These are phyloP conservation scores for Oemleria cerasiformis DNA, from an alignment of 306 rosid species.

Conservation along the genomic window DNA sequence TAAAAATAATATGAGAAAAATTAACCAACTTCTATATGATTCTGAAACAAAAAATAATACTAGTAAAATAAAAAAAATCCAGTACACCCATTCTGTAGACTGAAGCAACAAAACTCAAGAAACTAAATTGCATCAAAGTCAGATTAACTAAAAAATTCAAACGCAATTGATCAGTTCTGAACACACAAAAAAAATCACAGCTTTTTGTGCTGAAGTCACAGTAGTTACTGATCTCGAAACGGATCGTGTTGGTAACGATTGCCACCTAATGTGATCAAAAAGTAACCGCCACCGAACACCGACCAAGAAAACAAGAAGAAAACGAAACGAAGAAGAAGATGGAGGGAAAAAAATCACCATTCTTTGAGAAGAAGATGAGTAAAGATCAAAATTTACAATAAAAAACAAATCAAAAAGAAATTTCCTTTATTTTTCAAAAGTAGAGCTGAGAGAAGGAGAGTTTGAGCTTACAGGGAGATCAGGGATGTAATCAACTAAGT, in stretches of 20 bases:
- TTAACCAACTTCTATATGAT: background rate
- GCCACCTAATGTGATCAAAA: background rate
- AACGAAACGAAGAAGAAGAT: background rate
- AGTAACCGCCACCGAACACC: background rate
- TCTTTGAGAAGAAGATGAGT: background rate
- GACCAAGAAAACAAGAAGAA: background rate
- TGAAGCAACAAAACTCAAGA: background rate
- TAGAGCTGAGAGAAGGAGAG: background rate
- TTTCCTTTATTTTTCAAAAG: background rate
- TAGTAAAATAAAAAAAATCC: background rate
- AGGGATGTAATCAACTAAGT: slow-evolving; percentile 49
- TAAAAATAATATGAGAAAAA: background rate
- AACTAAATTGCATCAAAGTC: background rate
- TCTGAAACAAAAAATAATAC: background rate
- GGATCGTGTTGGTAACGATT: background rate
- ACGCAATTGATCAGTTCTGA: background rate
- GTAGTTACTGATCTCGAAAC: background rate
- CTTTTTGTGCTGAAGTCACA: background rate
- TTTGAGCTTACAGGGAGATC: slow-evolving; percentile 36
- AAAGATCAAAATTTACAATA: background rate
- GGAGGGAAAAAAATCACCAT: background rate
- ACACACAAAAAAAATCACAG: background rate
- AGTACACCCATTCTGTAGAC: background rate
- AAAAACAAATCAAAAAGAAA: background rate
- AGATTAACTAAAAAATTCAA: too few relatives aligned